A percentile compares a stretch with the other conserved stretches of the same genome.
phyloP scores from a whole-genome alignment of 2,329 filamentous ascomycete genomes.

The Cylindrodendrum hubeiense region DNA sequence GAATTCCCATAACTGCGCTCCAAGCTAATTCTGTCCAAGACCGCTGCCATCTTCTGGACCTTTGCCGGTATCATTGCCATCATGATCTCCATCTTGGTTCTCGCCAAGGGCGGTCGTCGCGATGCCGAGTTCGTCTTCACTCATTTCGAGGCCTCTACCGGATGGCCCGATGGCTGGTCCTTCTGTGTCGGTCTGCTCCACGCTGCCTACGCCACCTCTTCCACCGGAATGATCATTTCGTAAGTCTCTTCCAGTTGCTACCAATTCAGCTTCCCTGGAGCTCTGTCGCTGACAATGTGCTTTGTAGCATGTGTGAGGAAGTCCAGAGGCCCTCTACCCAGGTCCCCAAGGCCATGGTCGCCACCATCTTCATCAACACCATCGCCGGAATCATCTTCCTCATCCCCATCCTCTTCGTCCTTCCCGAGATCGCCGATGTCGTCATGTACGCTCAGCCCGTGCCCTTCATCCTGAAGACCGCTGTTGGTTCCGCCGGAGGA shows the following conservation, averaged over 20 bases:
- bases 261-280: constrained; percentile 9
- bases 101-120: constrained; percentile 77
- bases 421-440: constrained; percentile 71
- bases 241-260: constrained; percentile 54
- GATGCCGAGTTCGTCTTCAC: constrained; percentile 73
- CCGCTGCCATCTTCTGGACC: constrained; percentile 80
- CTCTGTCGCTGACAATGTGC: constrained; percentile 9
- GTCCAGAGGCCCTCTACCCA: constrained; percentile 74
- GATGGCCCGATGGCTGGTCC: constrained; percentile 79
- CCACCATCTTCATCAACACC: constrained; percentile 75
- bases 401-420: constrained; percentile 76
- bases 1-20: background rate
- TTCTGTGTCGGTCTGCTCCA: constrained; percentile 80
- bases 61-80: constrained; percentile 78
- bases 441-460: constrained; percentile 70
- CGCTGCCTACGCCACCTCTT: constrained; percentile 80
- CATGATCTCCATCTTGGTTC: constrained; percentile 69
- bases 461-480: constrained; percentile 72
- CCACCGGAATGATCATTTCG: constrained; percentile 85
- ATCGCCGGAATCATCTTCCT: constrained; percentile 76
- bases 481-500: constrained; percentile 70
- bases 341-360: constrained; percentile 80
- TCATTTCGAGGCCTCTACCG: constrained; percentile 76
- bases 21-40: constrained; percentile 55
- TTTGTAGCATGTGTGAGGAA: constrained; percentile 77